Conservation (phyloP, 176 grass and related monocot species). For the Cenchrus purpureus region DNA sequence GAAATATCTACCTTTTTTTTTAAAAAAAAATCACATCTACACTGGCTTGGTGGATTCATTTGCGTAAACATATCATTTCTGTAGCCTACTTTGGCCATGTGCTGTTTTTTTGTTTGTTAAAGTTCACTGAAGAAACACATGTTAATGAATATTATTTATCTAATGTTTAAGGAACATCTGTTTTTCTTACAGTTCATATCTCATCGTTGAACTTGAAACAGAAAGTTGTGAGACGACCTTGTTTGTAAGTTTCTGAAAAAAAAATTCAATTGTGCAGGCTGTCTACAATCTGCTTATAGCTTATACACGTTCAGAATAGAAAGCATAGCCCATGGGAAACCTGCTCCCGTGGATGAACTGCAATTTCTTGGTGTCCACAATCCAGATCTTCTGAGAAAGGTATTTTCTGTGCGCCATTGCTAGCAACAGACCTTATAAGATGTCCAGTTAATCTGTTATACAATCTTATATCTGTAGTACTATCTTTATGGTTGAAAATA, state of each 20-base stretch:
- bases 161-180: not conserved
- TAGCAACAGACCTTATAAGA: not conserved
- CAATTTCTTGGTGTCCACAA: constrained; percentile 75
- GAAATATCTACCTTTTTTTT: not conserved
- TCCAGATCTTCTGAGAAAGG: constrained; percentile 61
- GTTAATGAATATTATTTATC: not conserved
- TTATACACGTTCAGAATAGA: constrained; percentile 76
- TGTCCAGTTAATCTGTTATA: constrained; percentile 11
- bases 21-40: not conserved
- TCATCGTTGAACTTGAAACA: not conserved
- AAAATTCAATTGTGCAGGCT: constrained; percentile 47
- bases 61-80: not conserved
- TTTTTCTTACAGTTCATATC: not conserved
- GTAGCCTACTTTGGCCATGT: not conserved
- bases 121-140: not conserved
- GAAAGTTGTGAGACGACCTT: not conserved
- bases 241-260: constrained; percentile 16
- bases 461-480: not conserved
- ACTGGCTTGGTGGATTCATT: not conserved
- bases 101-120: not conserved
- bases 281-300: constrained; percentile 67
- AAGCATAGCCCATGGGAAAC: constrained; percentile 62
- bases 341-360: constrained; percentile 71
- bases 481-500: constrained; percentile 1
- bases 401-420: constrained; percentile 29